Percentiles rank a stretch among this genome's conserved stretches.
Conservation (phyloP, 108 stramenopile species). For the Chaetoceros tenuissimus region DNA sequence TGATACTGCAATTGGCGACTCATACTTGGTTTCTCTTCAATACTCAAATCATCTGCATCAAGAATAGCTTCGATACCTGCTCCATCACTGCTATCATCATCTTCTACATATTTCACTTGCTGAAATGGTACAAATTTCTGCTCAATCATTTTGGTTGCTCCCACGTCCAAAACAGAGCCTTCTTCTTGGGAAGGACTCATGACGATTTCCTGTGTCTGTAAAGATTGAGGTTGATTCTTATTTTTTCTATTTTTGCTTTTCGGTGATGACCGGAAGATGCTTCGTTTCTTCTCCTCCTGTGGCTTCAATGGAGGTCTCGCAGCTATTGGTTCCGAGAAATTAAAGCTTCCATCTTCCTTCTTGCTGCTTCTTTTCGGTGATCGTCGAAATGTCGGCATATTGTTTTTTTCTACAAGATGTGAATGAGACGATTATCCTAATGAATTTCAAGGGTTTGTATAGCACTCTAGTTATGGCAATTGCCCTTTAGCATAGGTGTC, state of each 20-base stretch:
- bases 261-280: neutral
- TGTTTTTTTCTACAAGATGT: too few species aligned
- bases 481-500: too few species aligned
- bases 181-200: neutral
- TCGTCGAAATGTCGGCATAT: neutral
- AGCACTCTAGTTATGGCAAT: too few species aligned
- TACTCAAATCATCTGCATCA: too few species aligned
- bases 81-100: too few species aligned
- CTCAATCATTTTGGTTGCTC: too few species aligned
- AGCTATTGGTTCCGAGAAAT: neutral
- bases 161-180: neutral
- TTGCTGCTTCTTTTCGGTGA: neutral
- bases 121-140: neutral
- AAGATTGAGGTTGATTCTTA: too few species aligned
- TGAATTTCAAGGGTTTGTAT: too few species aligned
- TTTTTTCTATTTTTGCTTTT: neutral
- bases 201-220: neutral
- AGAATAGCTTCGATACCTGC: too few species aligned
- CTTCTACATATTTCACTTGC: neutral
- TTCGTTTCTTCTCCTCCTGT: neutral
- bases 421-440: too few species aligned
- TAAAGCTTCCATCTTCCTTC: constrained; percentile 2
- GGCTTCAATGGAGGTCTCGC: neutral
- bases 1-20: too few species aligned
- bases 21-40: too few species aligned